Evolutionary conservation across 352 stramenopile genomes (phyloP).

Genomic region (Phytophthora citrophthora): DNA sequence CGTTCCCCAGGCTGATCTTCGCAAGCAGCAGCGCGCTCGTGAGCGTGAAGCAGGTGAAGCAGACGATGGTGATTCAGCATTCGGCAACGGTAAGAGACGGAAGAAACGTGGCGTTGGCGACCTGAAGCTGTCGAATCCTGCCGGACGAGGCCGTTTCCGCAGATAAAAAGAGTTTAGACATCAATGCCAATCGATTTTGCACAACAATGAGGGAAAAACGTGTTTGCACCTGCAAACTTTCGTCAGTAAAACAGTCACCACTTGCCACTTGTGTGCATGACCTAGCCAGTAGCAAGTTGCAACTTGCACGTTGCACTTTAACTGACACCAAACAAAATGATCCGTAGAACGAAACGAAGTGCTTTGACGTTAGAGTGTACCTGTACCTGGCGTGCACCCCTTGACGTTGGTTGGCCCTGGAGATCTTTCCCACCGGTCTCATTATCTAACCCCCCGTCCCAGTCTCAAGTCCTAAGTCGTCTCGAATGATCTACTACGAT

Average conservation of each 20-base stretch:
- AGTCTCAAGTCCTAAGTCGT: not conserved
- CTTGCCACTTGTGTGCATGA: not conserved
- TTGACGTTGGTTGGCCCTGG: not conserved
- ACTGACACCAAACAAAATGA: not conserved
- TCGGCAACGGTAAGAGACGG: constrained; percentile 48
- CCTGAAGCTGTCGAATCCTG: constrained; percentile 63
- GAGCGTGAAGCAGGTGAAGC: constrained; percentile 29
- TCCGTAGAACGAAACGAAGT: constrained; percentile 5
- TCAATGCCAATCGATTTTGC: constrained; percentile 28
- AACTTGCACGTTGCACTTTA: no score
- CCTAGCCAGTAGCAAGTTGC: no score
- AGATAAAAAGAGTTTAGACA: constrained; percentile 45
- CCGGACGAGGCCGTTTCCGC: constrained; percentile 58
- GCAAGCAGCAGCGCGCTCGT: constrained; percentile 55
- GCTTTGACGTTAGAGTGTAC: not conserved
- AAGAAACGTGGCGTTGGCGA: constrained; percentile 86
- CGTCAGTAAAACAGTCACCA: no score
- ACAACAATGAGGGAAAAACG: not conserved
- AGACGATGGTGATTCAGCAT: constrained; percentile 28
- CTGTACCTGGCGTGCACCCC: constrained; percentile 9
- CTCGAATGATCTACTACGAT: constrained; percentile 81
- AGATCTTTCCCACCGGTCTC: constrained; percentile 11
- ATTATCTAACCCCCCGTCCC: constrained; percentile 7
- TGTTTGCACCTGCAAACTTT: no score
- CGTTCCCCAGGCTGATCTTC: constrained; percentile 64